A percentile compares a stretch with the other conserved stretches of the same genome.
Conservation (phyloP, 305 asterid genomes). For the Fraxinus ornus region DNA sequence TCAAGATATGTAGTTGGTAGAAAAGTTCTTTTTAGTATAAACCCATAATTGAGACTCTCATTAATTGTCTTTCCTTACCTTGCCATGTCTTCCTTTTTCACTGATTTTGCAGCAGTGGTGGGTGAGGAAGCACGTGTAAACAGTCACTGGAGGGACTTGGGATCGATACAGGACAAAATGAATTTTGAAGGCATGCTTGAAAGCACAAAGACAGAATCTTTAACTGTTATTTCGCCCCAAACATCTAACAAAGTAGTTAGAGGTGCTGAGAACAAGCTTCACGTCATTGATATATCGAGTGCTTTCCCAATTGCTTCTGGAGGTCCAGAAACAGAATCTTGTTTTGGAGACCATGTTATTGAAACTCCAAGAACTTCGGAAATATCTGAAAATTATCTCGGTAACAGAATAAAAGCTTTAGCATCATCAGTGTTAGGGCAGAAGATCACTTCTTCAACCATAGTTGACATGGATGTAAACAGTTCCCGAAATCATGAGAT, state of each 20-base stretch:
- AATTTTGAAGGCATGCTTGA: neutral
- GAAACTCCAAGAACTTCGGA: neutral
- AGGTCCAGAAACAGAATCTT: neutral
- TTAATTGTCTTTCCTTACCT: neutral
- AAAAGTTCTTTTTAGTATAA: neutral
- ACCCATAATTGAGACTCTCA: neutral
- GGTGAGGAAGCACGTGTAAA: constrained; percentile 2
- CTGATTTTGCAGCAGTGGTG: constrained; percentile 7
- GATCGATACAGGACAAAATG: constrained; percentile 12
- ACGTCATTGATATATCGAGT: neutral
- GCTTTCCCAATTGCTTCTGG: neutral
- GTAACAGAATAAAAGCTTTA: neutral
- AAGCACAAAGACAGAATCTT: constrained; percentile 16
- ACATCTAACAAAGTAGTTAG: constrained; percentile 1
- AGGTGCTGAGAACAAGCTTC: neutral
- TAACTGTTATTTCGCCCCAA: constrained; percentile 15
- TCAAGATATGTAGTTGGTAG: neutral
- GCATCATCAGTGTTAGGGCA: neutral
- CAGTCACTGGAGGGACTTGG: neutral
- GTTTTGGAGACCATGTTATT: constrained; percentile 1
- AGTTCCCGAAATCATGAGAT: neutral
- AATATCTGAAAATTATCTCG: neutral
- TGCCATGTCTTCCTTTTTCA: neutral
- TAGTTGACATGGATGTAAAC: neutral
- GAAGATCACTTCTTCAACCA: neutral